Conservation (phyloP, 768 basidiomycete species). For the Trametes cubensis region DNA sequence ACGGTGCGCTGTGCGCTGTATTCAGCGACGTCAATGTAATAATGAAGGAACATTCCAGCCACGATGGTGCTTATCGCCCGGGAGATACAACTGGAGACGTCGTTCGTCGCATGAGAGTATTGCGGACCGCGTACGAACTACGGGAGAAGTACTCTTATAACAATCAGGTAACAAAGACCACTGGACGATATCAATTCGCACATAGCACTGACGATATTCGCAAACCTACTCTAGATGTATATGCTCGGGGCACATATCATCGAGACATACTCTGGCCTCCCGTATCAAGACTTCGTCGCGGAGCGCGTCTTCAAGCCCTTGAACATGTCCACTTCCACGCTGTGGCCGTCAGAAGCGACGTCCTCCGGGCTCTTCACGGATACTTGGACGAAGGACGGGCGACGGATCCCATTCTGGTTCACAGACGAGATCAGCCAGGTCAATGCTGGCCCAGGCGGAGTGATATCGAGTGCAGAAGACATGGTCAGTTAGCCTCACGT, state of each 20-base stretch:
- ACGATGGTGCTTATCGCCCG: conserved; percentile 38
- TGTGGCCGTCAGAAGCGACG: conserved; percentile 39
- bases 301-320: conserved; percentile 46
- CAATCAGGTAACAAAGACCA: conserved; percentile 37
- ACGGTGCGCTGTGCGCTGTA: too few relatives aligned
- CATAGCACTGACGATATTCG: neutral
- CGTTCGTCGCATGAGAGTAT: conserved; percentile 33
- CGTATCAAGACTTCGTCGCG: conserved; percentile 45
- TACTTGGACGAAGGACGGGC: conserved; percentile 37
- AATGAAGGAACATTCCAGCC: conserved; percentile 25
- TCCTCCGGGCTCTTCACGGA: conserved; percentile 38
- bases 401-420: conserved; percentile 41
- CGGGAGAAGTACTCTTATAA: conserved; percentile 44
- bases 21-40: too few relatives aligned
- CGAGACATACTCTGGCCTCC: conserved; percentile 35
- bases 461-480: conserved; percentile 47
- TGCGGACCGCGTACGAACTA: conserved; percentile 40
- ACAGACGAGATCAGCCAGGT: conserved; percentile 32
- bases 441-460: conserved; percentile 44
- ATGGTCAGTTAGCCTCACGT: conserved; percentile 37
- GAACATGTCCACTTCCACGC: conserved; percentile 46
- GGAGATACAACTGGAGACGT: conserved; percentile 33
- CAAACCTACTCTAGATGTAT: conserved; percentile 41
- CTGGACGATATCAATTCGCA: too few relatives aligned
- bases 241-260: conserved; percentile 41